Evolutionary conservation across 345 rosid species (phyloP).

Genomic region (Barbarea vulgaris): DNA sequence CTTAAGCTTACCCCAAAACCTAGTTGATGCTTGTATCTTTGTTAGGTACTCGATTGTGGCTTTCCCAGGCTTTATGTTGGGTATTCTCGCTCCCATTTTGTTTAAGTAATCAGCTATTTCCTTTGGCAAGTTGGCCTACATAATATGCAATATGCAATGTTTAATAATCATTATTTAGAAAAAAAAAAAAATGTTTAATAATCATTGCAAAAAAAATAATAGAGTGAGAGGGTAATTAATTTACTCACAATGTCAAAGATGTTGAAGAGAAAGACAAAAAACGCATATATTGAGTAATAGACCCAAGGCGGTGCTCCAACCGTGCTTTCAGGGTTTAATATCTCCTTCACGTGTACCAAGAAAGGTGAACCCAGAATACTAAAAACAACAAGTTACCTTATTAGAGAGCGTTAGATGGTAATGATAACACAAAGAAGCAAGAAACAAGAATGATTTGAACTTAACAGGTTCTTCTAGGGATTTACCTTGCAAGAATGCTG

Average conservation of each 20-base stretch:
- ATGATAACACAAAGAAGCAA: not conserved
- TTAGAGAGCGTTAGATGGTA: slow-evolving; percentile 38
- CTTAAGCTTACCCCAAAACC: slow-evolving; percentile 82
- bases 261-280: slow-evolving; percentile 87
- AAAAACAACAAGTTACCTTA: slow-evolving; percentile 37
- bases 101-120: slow-evolving; percentile 94
- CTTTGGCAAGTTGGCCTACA: slow-evolving; percentile 95
- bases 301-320: slow-evolving; percentile 92
- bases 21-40: slow-evolving; percentile 90
- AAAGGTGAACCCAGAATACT: slow-evolving; percentile 79
- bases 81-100: slow-evolving; percentile 98
- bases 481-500: slow-evolving; percentile 88
- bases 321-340: slow-evolving; percentile 80
- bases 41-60: slow-evolving; percentile 85
- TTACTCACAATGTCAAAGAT: slow-evolving; percentile 93
- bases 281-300: slow-evolving; percentile 84
- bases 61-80: slow-evolving; percentile 91
- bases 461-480: not conserved
- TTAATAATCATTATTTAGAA: slow-evolving; percentile 12
- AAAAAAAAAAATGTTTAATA: not conserved
- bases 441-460: slow-evolving; percentile 2
- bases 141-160: not conserved
- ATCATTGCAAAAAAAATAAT: slow-evolving; percentile 17
- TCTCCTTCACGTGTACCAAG: slow-evolving; percentile 79
- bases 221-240: slow-evolving; percentile 4